Evolutionary conservation across 2,329 filamentous ascomycete genomes (phyloP), one percentile per base, ranked within the genome.

Genomic region (Fusarium sp.): DNA sequence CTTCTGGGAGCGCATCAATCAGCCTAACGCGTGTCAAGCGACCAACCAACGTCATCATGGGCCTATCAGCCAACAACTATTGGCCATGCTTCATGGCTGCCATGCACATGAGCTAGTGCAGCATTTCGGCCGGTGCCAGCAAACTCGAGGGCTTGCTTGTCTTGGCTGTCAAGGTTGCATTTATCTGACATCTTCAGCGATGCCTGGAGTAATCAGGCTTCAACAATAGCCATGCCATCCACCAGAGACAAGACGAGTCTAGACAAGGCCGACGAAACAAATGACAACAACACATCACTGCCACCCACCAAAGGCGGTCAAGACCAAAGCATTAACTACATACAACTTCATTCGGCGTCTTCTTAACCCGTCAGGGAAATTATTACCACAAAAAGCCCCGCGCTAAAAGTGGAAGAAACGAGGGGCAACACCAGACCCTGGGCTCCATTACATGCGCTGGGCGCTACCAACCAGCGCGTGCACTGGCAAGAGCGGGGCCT

Each of bases 361-460:
- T 31, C 15, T 67, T 63, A 57, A 60, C 62, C 67, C 49, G 38
- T 59, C 72, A 25, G 58, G 38, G 56, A 60, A 70, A 64, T 38
- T 58, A 63, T 70, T 57, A 66, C 63, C 60, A 65, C 49, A 64
- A 72, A 52, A 71, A 70, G 68, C 60, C 75, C 75, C 75, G 72
- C 73, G 72, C 72, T 59, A 73, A 46, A 46, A 65, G 68, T 62
- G 60, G 60, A 63, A 66, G 60, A 67, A 74, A 72, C 69, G 71
- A 74, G 68, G 72, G 72, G 68, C 72, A 69, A 46, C 58, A 60
- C 15, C 52, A 70, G 55, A 70, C 69, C 69, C 65, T 72, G 49
- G 49, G 29, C 46, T 49, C 18, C 16, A 35, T 33, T 33, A 15
- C 15, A n/a, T 49, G 27, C 27, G 27, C 45, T 49, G 45, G 51